Percentiles rank a stretch among this genome's conserved stretches.
Conservation (phyloP, 148 eudicot species). For the Heliosperma pusillum region DNA sequence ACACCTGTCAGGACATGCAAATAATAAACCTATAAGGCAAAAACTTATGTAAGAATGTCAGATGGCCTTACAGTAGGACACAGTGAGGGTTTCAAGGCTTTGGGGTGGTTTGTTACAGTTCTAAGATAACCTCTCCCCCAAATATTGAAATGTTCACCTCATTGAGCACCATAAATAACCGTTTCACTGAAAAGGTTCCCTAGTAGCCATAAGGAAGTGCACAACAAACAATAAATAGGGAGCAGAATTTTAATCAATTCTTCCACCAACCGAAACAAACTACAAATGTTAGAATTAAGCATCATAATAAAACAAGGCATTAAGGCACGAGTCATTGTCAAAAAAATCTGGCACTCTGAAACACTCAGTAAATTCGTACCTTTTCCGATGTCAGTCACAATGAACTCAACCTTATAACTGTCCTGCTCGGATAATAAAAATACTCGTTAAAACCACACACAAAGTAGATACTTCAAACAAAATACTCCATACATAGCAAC, state of each 20-base stretch:
- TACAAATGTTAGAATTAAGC: neutral
- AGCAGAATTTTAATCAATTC: neutral
- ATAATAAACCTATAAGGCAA: neutral
- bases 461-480: neutral
- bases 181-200: neutral
- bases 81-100: neutral
- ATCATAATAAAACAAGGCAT: neutral
- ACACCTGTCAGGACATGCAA: constrained; percentile 49
- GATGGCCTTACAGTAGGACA: neutral
- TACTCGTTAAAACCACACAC: neutral
- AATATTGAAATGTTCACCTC: constrained; percentile 5
- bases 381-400: constrained; percentile 71
- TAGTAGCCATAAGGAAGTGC: neutral
- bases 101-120: neutral
- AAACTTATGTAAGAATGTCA: neutral
- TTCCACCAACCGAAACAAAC: neutral
- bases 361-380: constrained; percentile 37
- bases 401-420: constrained; percentile 58
- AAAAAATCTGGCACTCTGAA: neutral
- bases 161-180: neutral
- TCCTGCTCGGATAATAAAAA: constrained; percentile 48
- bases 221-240: neutral
- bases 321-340: neutral
- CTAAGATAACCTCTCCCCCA: neutral
- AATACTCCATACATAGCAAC: neutral